These are phyloP conservation scores for Hansenula anomala DNA, from an alignment of 1,139 yeast genomes.

Conservation along the genomic window DNA sequence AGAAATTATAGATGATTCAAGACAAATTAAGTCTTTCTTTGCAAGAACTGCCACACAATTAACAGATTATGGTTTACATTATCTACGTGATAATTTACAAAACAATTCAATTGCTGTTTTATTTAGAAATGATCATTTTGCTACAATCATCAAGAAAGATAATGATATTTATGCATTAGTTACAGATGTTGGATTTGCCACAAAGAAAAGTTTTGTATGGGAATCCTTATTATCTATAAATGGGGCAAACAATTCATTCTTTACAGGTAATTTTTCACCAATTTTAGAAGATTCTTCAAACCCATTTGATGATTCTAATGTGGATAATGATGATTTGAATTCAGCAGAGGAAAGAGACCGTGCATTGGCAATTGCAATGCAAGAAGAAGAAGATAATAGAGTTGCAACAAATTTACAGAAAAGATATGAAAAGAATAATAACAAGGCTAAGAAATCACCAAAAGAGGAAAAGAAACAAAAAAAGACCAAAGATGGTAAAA, in stretches of 20 bases:
- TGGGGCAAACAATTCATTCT: conserved; percentile 65
- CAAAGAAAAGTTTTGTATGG: conserved; percentile 60
- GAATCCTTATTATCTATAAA: conserved; percentile 61
- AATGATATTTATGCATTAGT: conserved; percentile 54
- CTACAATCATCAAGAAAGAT: conserved; percentile 54
- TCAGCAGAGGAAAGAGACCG: conserved; percentile 25
- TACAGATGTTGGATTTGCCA: conserved; percentile 64
- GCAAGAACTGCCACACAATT: conserved; percentile 61
- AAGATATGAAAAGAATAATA: conserved; percentile 7
- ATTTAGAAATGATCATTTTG: conserved; percentile 84
- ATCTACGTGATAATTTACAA: conserved; percentile 35
- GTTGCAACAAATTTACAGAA: conserved; percentile 46
- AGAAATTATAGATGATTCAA: conserved; percentile 25
- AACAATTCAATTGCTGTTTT: conserved; percentile 54
- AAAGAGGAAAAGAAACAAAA: background rate
- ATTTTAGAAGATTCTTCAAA: conserved; percentile 19
- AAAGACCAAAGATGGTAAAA: conserved; percentile 3
- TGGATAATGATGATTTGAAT: conserved; percentile 19
- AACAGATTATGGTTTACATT: conserved; percentile 55
- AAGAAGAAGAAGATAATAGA: conserved; percentile 56
- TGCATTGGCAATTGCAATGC: conserved; percentile 46
- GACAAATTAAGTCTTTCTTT: conserved; percentile 26
- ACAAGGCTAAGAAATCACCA: no score
- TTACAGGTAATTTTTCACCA: conserved; percentile 55
- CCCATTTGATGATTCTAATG: conserved; percentile 14